phyloP scores from a whole-genome alignment of 176 grass and related monocot genomes.

The Tillandsia leiboldiana region DNA sequence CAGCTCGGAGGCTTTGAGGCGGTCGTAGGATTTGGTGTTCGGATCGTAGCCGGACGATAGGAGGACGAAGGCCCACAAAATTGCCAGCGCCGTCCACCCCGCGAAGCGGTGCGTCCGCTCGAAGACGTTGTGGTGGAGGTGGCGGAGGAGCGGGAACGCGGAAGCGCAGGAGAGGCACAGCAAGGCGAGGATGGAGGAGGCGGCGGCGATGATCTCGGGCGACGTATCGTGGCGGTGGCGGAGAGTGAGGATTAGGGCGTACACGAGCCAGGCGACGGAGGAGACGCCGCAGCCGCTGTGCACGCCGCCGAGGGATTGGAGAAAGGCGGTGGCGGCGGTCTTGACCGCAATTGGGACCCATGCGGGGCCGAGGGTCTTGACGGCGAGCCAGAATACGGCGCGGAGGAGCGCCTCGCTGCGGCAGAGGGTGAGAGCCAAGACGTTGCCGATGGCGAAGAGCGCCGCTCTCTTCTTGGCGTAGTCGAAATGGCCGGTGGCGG shows the following conservation, averaged over 20 bases:
- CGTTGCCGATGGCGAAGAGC: constrained; percentile 53
- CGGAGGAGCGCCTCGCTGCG: constrained; percentile 55
- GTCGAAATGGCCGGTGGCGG: constrained; percentile 28
- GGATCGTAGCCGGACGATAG: constrained; percentile 39
- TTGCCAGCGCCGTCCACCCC: constrained; percentile 48
- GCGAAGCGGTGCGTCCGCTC: constrained; percentile 70
- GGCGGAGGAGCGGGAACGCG: constrained; percentile 66
- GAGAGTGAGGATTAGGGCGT: constrained; percentile 32
- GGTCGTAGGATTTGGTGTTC: constrained; percentile 27
- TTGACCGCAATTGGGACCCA: constrained; percentile 41
- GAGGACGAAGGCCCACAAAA: constrained; percentile 56
- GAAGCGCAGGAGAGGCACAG: constrained; percentile 40
- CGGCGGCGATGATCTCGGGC: constrained; percentile 26
- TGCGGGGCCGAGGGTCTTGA: constrained; percentile 28
- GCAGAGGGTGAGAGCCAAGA: constrained; percentile 62
- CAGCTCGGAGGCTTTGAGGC: constrained; percentile 18
- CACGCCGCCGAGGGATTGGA: constrained; percentile 59
- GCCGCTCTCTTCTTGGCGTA: constrained; percentile 39
- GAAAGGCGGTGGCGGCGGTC: constrained; percentile 37
- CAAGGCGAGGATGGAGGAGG: constrained; percentile 40
- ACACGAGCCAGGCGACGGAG: constrained; percentile 48
- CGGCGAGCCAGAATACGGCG: constrained; percentile 47
- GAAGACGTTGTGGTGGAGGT: constrained; percentile 79
- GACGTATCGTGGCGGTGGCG: constrained; percentile 15
- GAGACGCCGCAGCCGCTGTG: constrained; percentile 68